phyloP scores from a whole-genome alignment of 306 rosid species.

The Nissolia schottii region DNA sequence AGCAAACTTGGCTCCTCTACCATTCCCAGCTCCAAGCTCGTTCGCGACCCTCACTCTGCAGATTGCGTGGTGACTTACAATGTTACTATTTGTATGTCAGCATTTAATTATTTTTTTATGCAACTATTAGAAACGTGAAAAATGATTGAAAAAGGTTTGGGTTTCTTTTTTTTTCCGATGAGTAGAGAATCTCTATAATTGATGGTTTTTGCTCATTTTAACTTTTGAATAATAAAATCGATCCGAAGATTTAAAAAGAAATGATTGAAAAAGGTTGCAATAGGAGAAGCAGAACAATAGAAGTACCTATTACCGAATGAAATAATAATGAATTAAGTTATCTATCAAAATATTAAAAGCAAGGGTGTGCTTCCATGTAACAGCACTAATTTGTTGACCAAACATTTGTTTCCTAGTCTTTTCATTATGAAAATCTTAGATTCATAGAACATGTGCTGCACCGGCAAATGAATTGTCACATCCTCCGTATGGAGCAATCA shows the following conservation, averaged over 20 bases:
- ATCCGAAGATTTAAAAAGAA: too few relatives aligned
- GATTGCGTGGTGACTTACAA: background rate
- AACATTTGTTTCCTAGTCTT: background rate
- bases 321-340: background rate
- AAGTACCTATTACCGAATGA: background rate
- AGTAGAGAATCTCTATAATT: too few relatives aligned
- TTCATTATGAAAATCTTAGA: background rate
- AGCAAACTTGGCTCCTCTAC: slow-evolving; percentile 75
- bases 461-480: background rate
- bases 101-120: too few relatives aligned
- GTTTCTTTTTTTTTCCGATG: too few relatives aligned
- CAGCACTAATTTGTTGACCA: background rate
- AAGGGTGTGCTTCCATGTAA: background rate
- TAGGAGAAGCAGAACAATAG: too few relatives aligned
- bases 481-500: background rate
- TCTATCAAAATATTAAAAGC: background rate
- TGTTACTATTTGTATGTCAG: background rate
- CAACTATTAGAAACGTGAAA: too few relatives aligned
- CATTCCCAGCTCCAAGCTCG: slow-evolving; percentile 87
- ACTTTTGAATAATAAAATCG: too few relatives aligned
- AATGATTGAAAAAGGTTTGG: too few relatives aligned
- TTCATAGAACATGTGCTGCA: background rate
- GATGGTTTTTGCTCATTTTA: too few relatives aligned
- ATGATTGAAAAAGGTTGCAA: too few relatives aligned
- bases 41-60: slow-evolving; percentile 82